Conservation (phyloP, 108 stramenopile genomes). For the Cyclostephanos tholiformis region DNA sequence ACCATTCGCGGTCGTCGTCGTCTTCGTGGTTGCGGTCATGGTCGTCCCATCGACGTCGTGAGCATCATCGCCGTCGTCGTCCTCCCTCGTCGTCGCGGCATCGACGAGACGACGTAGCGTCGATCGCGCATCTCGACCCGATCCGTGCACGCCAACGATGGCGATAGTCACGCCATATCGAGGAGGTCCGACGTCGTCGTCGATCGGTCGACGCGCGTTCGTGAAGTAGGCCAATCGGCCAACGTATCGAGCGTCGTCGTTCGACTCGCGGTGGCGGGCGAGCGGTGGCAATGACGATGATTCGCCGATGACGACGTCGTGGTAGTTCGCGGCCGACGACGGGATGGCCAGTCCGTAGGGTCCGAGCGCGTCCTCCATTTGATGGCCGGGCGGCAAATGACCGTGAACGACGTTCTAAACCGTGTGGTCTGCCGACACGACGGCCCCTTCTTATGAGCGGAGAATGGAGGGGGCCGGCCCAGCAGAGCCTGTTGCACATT, state of each 20-base stretch:
- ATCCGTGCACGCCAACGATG: slow-evolving; percentile 78
- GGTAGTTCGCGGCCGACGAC: neutral
- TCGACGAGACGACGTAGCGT: slow-evolving; percentile 70
- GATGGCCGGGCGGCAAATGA: too few relatives aligned
- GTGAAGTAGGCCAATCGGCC: slow-evolving; percentile 62
- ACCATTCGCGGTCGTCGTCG: neutral
- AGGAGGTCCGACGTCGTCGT: neutral
- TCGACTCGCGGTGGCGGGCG: neutral
- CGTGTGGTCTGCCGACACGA: too few relatives aligned
- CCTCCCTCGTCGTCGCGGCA: slow-evolving; percentile 2
- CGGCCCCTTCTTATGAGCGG: too few relatives aligned
- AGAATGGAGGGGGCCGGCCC: too few relatives aligned
- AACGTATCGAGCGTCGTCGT: neutral
- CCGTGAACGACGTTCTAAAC: too few relatives aligned
- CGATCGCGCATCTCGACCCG: slow-evolving; percentile 65
- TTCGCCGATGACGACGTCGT: neutral
- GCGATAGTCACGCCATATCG: slow-evolving; percentile 24
- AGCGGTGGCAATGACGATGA: neutral
- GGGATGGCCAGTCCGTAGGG: neutral
- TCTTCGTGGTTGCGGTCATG: neutral
- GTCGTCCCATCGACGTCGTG: neutral
- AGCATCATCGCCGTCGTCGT: neutral
- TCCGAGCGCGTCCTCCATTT: neutral
- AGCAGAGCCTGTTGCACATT: too few relatives aligned
- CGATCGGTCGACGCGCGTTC: slow-evolving; percentile 33